Conservation (phyloP, 352 stramenopile species). For the Lagenidium sp. region DNA sequence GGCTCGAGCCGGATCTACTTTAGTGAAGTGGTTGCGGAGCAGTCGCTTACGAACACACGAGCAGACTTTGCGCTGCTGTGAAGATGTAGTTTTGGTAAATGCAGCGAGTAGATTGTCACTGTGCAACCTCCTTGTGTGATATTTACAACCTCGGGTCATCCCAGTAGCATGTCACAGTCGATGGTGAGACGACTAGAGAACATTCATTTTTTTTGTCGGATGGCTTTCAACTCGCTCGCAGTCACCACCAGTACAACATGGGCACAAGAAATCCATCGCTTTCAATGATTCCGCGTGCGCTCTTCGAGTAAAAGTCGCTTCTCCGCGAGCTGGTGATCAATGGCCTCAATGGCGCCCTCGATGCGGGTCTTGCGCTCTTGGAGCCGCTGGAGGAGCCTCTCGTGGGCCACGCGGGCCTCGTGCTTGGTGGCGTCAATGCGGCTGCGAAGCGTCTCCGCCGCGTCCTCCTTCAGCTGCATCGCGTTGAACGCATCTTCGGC, state of each 20-base stretch:
- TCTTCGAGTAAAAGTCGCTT: conserved; percentile 52
- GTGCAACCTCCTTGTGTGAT: not conserved
- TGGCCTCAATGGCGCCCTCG: conserved; percentile 25
- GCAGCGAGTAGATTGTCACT: too few relatives aligned
- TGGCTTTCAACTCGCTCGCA: too few relatives aligned
- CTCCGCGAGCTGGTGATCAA: conserved; percentile 43
- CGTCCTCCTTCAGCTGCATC: conserved; percentile 49
- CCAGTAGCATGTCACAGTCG: too few relatives aligned
- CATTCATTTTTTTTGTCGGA: too few relatives aligned
- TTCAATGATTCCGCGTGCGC: conserved; percentile 6
- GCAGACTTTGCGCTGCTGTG: conserved; percentile 48
- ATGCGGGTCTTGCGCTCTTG: conserved; percentile 32
- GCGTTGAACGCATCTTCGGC: conserved; percentile 43
- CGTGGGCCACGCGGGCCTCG: conserved; percentile 30
- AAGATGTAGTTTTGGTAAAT: too few relatives aligned
- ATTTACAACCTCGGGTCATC: not conserved
- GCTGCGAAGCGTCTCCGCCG: conserved; percentile 21
- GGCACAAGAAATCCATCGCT: not conserved
- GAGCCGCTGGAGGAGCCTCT: conserved; percentile 47
- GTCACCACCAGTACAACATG: conserved; percentile 1
- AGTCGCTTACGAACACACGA: conserved; percentile 23
- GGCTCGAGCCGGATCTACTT: conserved; percentile 56
- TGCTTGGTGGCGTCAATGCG: conserved; percentile 28
- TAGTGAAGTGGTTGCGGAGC: conserved; percentile 44
- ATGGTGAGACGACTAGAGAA: too few relatives aligned